Evolutionary conservation across 352 stramenopile species (phyloP), one percentile per base, ranked within the genome.

Genomic region (Globisporangium polare): DNA sequence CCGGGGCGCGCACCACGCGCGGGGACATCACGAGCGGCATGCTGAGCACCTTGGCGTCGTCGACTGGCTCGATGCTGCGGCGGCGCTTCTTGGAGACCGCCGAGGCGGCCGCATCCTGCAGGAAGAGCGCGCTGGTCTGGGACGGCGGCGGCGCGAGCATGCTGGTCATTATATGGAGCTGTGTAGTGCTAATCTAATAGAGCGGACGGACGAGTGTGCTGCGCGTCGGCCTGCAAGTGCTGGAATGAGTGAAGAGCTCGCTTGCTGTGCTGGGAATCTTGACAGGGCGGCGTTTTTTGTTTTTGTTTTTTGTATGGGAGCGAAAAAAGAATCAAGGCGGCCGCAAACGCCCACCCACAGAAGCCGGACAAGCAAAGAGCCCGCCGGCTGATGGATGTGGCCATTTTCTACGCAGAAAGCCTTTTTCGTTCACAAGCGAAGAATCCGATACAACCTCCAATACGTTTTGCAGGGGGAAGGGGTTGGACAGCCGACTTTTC

Each of bases 1-100:
- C 42, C 59, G 63, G 56, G 42, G 63, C 57, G 35, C 39, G 56
- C 66, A 78, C 70, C 26, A 61, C 52, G 54, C 63, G 67, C 35
- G 68, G 67, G 18, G 71, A 74, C 69, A 84, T 63, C 29, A 55
- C 62, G 39, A 78, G 64, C 45, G 78, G 77, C 56, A 90, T 68
- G 18, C 60, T 63, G 39, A 90, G 66, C 53, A 88, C 76, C 73
- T 86, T 85, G 66, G 68, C 66, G 22, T 75, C 71, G 33, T 81
- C 72, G 24, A 83, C 56, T 24, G 78, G 75, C 58, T 90, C 81
- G 63, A 88, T 81, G 46, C 78, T 88, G 68, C 81, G 78, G 51
- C 75, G 77, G 41, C 81, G 73, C 67, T 90, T 90, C 69, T 88
- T 88, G 60, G 75, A 74, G 45, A 43, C 35, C 27, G 39, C 27